Evolutionary conservation across 208 protist species (phyloP).

Genomic region (Wallacemonas collosoma): DNA sequence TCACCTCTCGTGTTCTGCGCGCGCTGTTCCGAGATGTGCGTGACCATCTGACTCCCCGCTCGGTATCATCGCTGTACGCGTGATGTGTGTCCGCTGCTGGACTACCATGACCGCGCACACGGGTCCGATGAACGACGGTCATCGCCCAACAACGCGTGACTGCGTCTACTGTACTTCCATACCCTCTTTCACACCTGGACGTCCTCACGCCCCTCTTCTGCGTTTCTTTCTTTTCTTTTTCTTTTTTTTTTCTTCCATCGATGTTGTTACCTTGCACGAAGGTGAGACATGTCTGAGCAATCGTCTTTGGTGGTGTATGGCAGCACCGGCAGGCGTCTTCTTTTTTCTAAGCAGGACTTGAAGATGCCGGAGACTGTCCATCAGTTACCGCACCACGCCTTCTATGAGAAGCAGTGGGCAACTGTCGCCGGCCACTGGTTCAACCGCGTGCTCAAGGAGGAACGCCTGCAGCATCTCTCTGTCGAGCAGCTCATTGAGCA

Average conservation of each 20-base stretch:
- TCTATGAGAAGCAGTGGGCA: slow-evolving; percentile 86
- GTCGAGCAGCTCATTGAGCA: slow-evolving; percentile 53
- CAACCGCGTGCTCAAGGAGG: slow-evolving; percentile 78
- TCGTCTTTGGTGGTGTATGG: slow-evolving; percentile 72
- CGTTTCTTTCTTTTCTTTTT: slow-evolving; percentile 16
- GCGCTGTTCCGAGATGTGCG: too few relatives aligned
- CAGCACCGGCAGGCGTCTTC: slow-evolving; percentile 68
- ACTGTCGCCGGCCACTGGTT: slow-evolving; percentile 72
- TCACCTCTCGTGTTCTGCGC: too few relatives aligned
- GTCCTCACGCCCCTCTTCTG: background rate
- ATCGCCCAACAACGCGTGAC: too few relatives aligned
- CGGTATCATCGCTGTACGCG: too few relatives aligned
- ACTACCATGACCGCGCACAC: too few relatives aligned
- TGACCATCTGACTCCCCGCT: too few relatives aligned
- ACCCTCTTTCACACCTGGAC: too few relatives aligned
- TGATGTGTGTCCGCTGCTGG: too few relatives aligned
- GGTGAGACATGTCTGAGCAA: slow-evolving; percentile 22
- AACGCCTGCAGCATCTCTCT: slow-evolving; percentile 54
- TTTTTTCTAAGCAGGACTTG: slow-evolving; percentile 72
- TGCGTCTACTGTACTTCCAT: too few relatives aligned
- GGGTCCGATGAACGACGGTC: too few relatives aligned
- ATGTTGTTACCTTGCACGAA: background rate
- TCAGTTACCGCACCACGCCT: slow-evolving; percentile 45
- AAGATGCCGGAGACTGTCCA: slow-evolving; percentile 65
- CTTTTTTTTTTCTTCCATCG: background rate